phyloP scores from a whole-genome alignment of 2,329 filamentous ascomycete species.

The Rugonectria rugulosa region DNA sequence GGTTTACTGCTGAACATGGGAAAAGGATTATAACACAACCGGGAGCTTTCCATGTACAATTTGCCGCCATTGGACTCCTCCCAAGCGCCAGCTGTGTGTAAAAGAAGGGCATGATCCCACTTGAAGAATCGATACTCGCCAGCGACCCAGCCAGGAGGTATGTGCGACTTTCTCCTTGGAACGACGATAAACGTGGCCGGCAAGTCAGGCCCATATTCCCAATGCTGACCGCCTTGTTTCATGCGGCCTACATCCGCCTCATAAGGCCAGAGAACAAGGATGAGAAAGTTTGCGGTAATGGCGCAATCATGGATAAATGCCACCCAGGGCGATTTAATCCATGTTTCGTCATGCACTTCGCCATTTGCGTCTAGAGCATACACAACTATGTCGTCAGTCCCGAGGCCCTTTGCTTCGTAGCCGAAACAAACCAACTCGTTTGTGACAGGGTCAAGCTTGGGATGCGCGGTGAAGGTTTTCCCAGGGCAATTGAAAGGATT shows the following conservation, averaged over 20 bases:
- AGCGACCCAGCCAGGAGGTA: constrained; percentile 8
- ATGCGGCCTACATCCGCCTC: constrained; percentile 13
- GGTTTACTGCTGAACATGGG: constrained; percentile 16
- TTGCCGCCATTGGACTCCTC: constrained; percentile 16
- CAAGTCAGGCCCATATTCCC: constrained; percentile 9
- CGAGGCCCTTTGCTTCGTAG: constrained; percentile 26
- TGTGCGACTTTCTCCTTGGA: constrained; percentile 6
- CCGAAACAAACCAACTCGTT: constrained; percentile 22
- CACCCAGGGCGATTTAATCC: constrained; percentile 24
- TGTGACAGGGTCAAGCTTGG: constrained; percentile 17
- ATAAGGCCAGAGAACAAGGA: constrained; percentile 20
- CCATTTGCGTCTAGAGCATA: constrained; percentile 14
- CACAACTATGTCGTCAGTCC: constrained; percentile 18
- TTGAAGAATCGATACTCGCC: constrained; percentile 18
- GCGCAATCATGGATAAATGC: constrained; percentile 21
- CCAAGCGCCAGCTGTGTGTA: constrained; percentile 23
- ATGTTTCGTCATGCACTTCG: constrained; percentile 20
- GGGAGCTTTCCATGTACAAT: constrained; percentile 21
- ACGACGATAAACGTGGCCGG: constrained; percentile 14
- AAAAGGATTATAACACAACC: constrained; percentile 24
- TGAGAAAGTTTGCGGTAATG: constrained; percentile 20
- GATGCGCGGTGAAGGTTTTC: constrained; percentile 2
- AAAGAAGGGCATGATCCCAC: constrained; percentile 23
- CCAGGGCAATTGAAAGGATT: background rate
- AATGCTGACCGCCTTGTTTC: constrained; percentile 23